These are phyloP conservation scores for Panicum miliaceum DNA, from an alignment of 176 grass and related monocot genomes.

Conservation along the genomic window DNA sequence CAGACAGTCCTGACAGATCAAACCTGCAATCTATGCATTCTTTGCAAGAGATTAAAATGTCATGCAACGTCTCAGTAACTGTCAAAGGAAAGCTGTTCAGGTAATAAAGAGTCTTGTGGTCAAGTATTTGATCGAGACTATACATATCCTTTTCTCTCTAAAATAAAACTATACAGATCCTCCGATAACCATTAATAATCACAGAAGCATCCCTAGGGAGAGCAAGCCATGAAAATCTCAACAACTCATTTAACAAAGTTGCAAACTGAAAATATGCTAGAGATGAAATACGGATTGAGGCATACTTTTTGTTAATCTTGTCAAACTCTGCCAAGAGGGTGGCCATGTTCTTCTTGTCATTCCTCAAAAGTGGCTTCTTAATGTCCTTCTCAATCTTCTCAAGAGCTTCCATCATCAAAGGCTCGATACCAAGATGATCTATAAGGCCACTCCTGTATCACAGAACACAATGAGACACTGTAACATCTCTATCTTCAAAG, in stretches of 20 bases:
- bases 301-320: constrained; percentile 93
- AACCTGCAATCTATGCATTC: not conserved
- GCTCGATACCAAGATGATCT: constrained; percentile 78
- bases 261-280: not conserved
- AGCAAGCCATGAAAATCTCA: not conserved
- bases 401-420: constrained; percentile 86
- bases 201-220: not conserved
- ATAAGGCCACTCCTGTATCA: constrained; percentile 69
- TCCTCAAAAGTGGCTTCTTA: constrained; percentile 89
- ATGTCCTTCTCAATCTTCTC: constrained; percentile 96
- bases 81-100: not conserved
- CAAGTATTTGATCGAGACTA: not conserved
- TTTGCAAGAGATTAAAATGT: not conserved
- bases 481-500: too few species aligned
- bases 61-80: not conserved
- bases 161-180: not conserved
- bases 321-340: constrained; percentile 82
- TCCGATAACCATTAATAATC: not conserved
- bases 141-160: not conserved
- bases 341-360: constrained; percentile 93
- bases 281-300: constrained; percentile 18
- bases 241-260: not conserved
- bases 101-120: not conserved
- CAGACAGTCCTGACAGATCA: not conserved
- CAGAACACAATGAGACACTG: constrained; percentile 14